phyloP scores from a whole-genome alignment of 345 rosid species.

The Eucalyptus urophylla region DNA sequence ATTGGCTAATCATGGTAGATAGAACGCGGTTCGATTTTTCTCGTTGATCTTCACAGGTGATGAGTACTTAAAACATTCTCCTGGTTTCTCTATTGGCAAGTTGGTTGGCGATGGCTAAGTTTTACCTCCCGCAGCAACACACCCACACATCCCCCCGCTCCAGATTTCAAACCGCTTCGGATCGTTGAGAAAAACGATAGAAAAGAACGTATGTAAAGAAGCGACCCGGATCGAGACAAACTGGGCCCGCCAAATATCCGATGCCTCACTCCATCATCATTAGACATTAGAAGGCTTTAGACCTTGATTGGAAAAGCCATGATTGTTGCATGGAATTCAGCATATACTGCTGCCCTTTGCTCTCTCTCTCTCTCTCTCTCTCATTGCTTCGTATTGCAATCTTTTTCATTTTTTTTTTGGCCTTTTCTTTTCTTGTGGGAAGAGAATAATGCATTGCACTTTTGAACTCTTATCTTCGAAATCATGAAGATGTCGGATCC shows the following conservation, averaged over 20 bases:
- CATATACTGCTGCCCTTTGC: background rate
- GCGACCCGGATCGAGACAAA: slow-evolving; percentile 6
- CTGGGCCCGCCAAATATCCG: slow-evolving; percentile 48
- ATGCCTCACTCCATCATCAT: slow-evolving; percentile 76
- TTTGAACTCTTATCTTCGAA: slow-evolving; percentile 23
- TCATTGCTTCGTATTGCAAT: slow-evolving; percentile 32
- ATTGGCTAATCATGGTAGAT: background rate
- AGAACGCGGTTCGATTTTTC: background rate
- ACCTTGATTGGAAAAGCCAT: slow-evolving; percentile 65
- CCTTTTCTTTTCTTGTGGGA: background rate
- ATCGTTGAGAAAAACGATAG: background rate
- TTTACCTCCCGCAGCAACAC: background rate
- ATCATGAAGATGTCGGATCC: slow-evolving; percentile 45
- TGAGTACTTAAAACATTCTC: background rate
- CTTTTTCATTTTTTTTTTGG: background rate
- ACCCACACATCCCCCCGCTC: background rate
- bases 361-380: slow-evolving; percentile 15
- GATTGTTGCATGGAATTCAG: slow-evolving; percentile 93
- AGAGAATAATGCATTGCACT: slow-evolving; percentile 21
- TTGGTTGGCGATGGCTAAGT: slow-evolving; percentile 38
- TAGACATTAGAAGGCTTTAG: slow-evolving; percentile 37
- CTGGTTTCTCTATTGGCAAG: background rate
- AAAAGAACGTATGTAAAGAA: background rate
- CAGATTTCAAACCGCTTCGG: background rate
- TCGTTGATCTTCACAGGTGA: background rate